Conservation (phyloP, 2,329 filamentous ascomycete species). For the Stromatinia cepivora region DNA sequence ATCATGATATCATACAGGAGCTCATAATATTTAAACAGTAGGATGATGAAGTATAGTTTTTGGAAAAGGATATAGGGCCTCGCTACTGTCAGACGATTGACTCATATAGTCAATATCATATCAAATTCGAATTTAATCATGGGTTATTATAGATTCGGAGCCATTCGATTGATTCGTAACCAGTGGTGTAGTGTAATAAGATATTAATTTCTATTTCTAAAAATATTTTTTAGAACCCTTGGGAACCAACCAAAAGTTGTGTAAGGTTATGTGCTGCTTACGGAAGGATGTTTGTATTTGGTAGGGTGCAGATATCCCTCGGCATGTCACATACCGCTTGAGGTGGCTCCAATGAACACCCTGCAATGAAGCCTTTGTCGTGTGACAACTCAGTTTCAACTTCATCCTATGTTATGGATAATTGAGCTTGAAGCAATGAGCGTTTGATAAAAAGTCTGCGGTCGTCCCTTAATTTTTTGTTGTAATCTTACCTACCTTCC, state of each 20-base stretch:
- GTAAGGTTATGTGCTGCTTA: neutral
- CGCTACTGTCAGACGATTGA: no score
- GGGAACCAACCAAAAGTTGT: neutral
- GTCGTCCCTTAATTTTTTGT: neutral
- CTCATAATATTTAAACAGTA: no score
- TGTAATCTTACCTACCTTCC: neutral
- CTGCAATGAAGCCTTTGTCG: neutral
- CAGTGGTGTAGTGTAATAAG: no score
- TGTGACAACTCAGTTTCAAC: neutral
- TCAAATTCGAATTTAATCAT: no score
- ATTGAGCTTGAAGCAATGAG: neutral
- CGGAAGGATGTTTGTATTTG: neutral
- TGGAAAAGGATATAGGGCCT: no score
- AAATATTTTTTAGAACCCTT: neutral
- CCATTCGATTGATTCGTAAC: no score
- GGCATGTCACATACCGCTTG: neutral
- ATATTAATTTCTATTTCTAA: neutral
- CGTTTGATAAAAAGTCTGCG: no score
- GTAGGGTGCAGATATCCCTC: neutral
- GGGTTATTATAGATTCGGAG: no score
- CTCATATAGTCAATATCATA: no score
- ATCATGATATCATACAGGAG: no score
- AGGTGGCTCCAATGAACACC: slow-evolving; percentile 15
- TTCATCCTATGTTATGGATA: neutral
- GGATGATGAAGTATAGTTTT: no score